Evolutionary conservation across 1,284 basidiomycete genomes (phyloP), one percentile per base, ranked within the genome.

Genomic region (Ganoderma leucocontextum): DNA sequence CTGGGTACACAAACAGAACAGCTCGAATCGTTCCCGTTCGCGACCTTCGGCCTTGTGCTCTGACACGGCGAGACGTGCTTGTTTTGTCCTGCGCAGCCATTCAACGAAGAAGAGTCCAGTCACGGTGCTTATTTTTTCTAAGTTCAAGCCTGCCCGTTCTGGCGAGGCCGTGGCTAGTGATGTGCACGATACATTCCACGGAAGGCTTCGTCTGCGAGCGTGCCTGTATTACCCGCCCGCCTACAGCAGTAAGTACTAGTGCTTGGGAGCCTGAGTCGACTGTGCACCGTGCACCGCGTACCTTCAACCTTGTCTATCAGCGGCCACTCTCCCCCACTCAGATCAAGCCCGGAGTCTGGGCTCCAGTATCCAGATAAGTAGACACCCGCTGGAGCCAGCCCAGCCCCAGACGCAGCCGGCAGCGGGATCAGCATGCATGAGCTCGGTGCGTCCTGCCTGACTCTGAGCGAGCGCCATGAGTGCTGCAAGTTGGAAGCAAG

Each of bases 221-320:
- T 58, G 55, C 35, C 33, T 58, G 55, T 57, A n/a, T n/a, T n/a
- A 22, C n/a, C 22, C 47, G 22, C 47, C 6, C 22, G 1, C 22
- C 22, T 5, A 13, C 12, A 41, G 3, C 10, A 29, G 29, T n/a
- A n/a, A n/a, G n/a, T 29, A 29, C 29, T 29, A 29, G 29, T 29
- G 2, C 29, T 29, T 29, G 29, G 29, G 29, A 29, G 29, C 29
- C 29, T 29, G 29, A 29, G 29, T 29, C 29, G 39, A 41, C 44
- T 49, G 19, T 19, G 44, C 6, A 7, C 49, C 25, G 42, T 29
- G 12, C 36, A n/a, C 42, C 33, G 61, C 25, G 38, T 25, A 55
- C 39, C 22, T 55, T 33, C 47, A 52, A 52, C 49, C 44, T 38
- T 47, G 44, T 62, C 44, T 47, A 52, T 62, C 61, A 52, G 44